Base-by-base conservation (phyloP, 495 filamentous ascomycete species). In the Xylaria nigripes region DNA sequence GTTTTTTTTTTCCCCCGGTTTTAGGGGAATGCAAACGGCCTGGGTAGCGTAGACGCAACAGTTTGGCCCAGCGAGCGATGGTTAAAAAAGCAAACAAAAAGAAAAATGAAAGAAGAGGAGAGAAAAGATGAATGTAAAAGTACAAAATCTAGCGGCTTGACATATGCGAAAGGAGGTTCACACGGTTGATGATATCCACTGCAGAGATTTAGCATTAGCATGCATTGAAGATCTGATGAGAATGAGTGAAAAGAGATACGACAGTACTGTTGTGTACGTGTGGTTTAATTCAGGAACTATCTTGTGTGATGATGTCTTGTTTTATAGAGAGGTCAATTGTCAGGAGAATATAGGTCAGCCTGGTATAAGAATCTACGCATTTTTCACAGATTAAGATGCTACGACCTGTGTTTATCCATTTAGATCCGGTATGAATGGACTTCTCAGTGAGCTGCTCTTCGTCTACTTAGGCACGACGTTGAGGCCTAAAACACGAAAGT, bases 151-250 rank as follows among this genome's bases (percentile, higher is more conserved):
- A 2, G 32, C 32, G 5, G 32, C 32, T 34, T 34, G 2, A 34
- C 25, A 40, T 40, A 40, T 38, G 22, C 42, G 9, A 27, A 21
- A 2, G 32, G 32, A 15, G 42, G 8, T 29, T 8, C 36, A 45
- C 22, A 15, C 10, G 15, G n/a, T 27, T 36, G 18, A 52, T 38
- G 50, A 52, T 45, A 52, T 52, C 42, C 25, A 45, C 29, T 43
- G 15, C 29, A 29, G 15, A 10, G 6, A 18, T 45, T 29, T n/a
- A n/a, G n/a, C n/a, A n/a, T n/a, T 22, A 24, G 16, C 29, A 52
- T 52, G 51, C 40, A 34, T 34, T 34, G 32, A 54, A 15, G 24
- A 27, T 47, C 25, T 27, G n/a, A 46, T 22, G 29, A 47, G 41
- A 24, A 36, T 40, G 21, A 16, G 25, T 32, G 9, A 32, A 22